Evolutionary conservation across 108 stramenopile genomes (phyloP), one percentile per base, ranked within the genome.

Genomic region (Nitzschia sp.): DNA sequence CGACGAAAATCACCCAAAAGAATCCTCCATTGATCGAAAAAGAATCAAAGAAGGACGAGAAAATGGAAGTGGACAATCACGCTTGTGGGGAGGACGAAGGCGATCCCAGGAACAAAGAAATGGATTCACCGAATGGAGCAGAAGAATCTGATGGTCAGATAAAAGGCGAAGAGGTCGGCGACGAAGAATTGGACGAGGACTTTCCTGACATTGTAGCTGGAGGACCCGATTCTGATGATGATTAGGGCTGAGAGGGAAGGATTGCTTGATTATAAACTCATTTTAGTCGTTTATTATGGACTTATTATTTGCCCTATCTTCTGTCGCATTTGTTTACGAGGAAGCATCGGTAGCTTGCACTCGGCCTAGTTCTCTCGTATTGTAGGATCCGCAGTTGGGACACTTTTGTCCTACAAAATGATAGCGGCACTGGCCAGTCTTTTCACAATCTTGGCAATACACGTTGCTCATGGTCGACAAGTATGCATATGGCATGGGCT

Each of bases 341-440:
- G n/a, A n/a, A n/a, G n/a, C n/a, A n/a, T 50, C 48, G 21, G 48
- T 50, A 2, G 35, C 33, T 38, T 48, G 63, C 26, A 50, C 47
- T 28, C 91, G 72, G 45, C 85, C 83, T 56, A 93, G 65, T 56
- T 94, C 93, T 31, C 93, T 65, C 1, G 93, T 94, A 50, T 94
- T 94, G 78, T 88, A 94, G 65, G 88, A 90, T 34, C 85, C 87
- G 63, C 93, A 94, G 33, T 83, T 62, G 11, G 75, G 63, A 52
- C 93, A 94, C 68, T 94, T 94, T 19, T 80, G 69, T 0, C 93
- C 93, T 2, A 94, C 90, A 73, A 91, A 92, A 55, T 94, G 93
- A 77, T 91, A 94, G 9, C 46, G 71, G 16, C 86, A 85, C 61
- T 91, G 82, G 1, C 88, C 85, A 38, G 83, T 87, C 59, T 87